Percentiles rank a stretch among this genome's conserved stretches.
phyloP scores from a whole-genome alignment of 305 asterid genomes.

The Solanum hybrid region DNA sequence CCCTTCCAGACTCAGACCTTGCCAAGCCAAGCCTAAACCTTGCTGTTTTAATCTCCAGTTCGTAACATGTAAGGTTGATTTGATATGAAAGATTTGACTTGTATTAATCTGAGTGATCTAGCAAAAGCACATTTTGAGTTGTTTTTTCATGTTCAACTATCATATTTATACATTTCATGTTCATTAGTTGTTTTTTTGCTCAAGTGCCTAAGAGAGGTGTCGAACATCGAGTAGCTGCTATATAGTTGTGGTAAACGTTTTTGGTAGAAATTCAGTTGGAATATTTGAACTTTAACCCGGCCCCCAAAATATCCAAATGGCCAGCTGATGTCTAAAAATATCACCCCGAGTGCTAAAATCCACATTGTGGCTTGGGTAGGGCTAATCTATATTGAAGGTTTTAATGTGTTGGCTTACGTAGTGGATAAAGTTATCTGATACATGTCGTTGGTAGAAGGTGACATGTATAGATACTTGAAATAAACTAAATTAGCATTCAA shows the following conservation, averaged over 20 bases:
- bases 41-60: background rate
- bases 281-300: background rate
- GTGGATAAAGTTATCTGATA: too few species aligned
- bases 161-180: background rate
- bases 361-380: background rate
- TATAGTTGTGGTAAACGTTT: background rate
- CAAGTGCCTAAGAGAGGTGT: background rate
- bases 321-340: background rate
- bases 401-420: too few species aligned
- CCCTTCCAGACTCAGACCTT: background rate
- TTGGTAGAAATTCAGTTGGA: background rate
- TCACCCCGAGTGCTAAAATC: background rate
- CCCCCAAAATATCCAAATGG: background rate
- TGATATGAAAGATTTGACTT: background rate
- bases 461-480: background rate
- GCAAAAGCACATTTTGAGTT: background rate
- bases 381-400: background rate
- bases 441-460: background rate
- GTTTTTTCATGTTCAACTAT: background rate
- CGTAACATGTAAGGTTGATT: background rate
- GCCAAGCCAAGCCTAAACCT: background rate
- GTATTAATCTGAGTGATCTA: background rate
- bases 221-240: background rate
- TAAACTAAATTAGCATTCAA: too few species aligned
- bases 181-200: background rate